Percentiles rank a stretch among this genome's conserved stretches.
phyloP scores from a whole-genome alignment of 2,329 filamentous ascomycete genomes.

The Exutisphaerella laricina region DNA sequence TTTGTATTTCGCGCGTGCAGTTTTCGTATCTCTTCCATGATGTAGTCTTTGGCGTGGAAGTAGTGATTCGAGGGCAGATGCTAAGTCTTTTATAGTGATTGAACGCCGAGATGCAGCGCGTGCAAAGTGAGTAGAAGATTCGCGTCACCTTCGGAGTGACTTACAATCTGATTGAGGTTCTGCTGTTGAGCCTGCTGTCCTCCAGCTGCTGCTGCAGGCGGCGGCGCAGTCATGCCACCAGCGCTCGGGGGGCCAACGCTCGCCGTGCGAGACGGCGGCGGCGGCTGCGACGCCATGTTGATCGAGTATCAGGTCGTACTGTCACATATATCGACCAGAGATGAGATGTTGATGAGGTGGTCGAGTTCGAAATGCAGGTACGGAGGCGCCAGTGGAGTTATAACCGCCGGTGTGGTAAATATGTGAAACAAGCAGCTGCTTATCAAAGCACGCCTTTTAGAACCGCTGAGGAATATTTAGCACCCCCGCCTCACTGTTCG shows the following conservation, averaged over 20 bases:
- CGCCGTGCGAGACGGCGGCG: slow-evolving; percentile 32
- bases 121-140: background rate
- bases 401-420: background rate
- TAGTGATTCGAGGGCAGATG: too few relatives aligned
- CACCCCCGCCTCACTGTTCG: too few relatives aligned
- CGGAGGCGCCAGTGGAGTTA: background rate
- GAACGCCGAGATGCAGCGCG: too few relatives aligned
- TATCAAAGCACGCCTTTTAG: too few relatives aligned
- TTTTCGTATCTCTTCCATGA: background rate
- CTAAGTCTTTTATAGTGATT: too few relatives aligned
- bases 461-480: too few relatives aligned
- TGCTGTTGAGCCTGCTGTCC: slow-evolving; percentile 27
- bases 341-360: too few relatives aligned
- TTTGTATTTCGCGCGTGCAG: background rate
- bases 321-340: too few relatives aligned
- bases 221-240: slow-evolving; percentile 40
- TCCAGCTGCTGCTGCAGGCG: slow-evolving; percentile 43
- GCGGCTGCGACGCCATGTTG: slow-evolving; percentile 35
- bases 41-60: too few relatives aligned
- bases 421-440: background rate
- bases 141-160: slow-evolving; percentile 34
- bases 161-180: slow-evolving; percentile 92
- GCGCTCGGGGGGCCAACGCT: slow-evolving; percentile 33
- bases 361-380: slow-evolving; percentile 3
- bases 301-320: background rate